A percentile compares a stretch with the other conserved stretches of the same genome.
Evolutionary conservation across 164 flowering plant species (phyloP).

Genomic region (Annona cherimola): DNA sequence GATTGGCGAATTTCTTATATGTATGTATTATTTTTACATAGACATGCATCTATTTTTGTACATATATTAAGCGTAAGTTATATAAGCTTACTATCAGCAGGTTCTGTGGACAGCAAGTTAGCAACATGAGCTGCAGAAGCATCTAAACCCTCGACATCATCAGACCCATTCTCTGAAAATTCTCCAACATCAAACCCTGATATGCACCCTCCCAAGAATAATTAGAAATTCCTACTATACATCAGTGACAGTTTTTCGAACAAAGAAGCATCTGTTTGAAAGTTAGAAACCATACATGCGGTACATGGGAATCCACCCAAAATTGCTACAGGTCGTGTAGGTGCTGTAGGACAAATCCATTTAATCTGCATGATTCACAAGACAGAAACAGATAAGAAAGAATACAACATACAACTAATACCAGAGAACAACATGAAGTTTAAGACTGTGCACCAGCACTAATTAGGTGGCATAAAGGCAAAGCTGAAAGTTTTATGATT

Average conservation of each 20-base stretch:
- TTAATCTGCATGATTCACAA: slow-evolving; percentile 35
- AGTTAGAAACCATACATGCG: slow-evolving; percentile 46
- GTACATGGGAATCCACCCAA: slow-evolving; percentile 69
- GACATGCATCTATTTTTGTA: background rate
- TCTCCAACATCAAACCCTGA: slow-evolving; percentile 94
- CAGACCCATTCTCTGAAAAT: slow-evolving; percentile 82
- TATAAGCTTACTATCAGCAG: slow-evolving; percentile 62
- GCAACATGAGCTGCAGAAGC: slow-evolving; percentile 95
- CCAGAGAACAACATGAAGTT: background rate
- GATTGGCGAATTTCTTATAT: no score
- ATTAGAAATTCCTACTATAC: background rate
- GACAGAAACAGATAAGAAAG: background rate
- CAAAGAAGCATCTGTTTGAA: background rate
- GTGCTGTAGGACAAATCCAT: slow-evolving; percentile 71
- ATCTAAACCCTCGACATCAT: slow-evolving; percentile 91
- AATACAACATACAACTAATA: background rate
- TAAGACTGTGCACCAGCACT: background rate
- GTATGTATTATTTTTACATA: no score
- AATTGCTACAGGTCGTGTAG: slow-evolving; percentile 46
- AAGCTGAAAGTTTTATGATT: background rate
- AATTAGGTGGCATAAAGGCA: background rate
- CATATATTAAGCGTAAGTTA: background rate
- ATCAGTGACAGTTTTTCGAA: background rate
- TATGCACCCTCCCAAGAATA: background rate
- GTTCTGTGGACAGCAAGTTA: slow-evolving; percentile 87